Base-by-base conservation (phyloP, 73 alveolate genomes). In the Diophrys appendiculata region DNA sequence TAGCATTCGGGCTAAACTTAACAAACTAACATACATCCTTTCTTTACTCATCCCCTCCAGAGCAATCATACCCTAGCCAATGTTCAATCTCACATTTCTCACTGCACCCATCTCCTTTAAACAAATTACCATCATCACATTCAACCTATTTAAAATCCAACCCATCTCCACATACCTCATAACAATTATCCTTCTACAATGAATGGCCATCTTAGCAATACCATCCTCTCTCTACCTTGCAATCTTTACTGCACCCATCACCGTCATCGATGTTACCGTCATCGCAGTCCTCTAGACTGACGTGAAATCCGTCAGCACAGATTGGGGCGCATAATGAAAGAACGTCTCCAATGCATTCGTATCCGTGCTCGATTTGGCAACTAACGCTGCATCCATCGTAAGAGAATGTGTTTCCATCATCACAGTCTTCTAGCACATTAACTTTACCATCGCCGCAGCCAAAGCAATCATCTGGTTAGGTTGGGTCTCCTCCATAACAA, bases 161-260 rank as follows among this genome's bases (percentile, higher is more conserved):
- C 27, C 91, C 91, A 69, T 83, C 81, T n/a, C 91, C 91, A 76
- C 91, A 83, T 3, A 24, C 27, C 55, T 82, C 90, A 5, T 14
- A 34, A 43, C 90, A 82, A 14, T 18, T 13, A 54, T 70, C 79
- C 68, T 11, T 11, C 3, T 3, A 26, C 24, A 24, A 23, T 18
- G 75, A 23, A 28, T 43, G 5, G 23, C 75, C 75, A 25, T 54
- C 75, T 5, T 25, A 2, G 29, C 75, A 67, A 1, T 43, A 26
- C 27, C 29, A 29, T 67, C 75, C 75, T 3, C 26, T 67, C 75
- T 67, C 75, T 5, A 67, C 53, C 24, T 67, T 26, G 54, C 75
- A 67, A 5, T 25, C 5, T 3, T 27, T 26, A 31, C 29, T 31
- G 29, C 75, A 67, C 24, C 75, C 75, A 31, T 67, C 75, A 3